These are phyloP conservation scores for Tetracladium maxilliforme DNA, from an alignment of 2,329 filamentous ascomycete species.

Conservation along the genomic window DNA sequence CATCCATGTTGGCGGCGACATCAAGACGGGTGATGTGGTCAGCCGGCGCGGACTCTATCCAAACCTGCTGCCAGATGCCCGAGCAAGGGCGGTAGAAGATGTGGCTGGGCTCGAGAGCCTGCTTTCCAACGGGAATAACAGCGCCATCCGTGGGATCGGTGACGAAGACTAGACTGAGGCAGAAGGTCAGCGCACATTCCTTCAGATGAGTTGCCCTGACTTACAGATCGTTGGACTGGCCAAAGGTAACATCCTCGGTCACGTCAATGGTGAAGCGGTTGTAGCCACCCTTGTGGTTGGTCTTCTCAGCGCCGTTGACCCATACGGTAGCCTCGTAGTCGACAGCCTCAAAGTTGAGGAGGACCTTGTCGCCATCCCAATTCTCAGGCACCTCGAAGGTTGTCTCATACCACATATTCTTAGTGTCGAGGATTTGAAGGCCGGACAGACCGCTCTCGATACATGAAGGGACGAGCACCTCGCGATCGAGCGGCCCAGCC, in stretches of 20 bases:
- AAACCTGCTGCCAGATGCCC: slow-evolving; percentile 63
- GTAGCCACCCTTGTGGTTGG: slow-evolving; percentile 44
- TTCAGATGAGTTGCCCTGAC: neutral
- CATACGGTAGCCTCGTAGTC: slow-evolving; percentile 38
- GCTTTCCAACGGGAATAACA: slow-evolving; percentile 53
- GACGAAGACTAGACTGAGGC: slow-evolving; percentile 46
- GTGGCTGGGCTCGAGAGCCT: slow-evolving; percentile 36
- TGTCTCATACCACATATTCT: slow-evolving; percentile 31
- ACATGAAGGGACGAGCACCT: slow-evolving; percentile 36
- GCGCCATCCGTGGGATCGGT: slow-evolving; percentile 50
- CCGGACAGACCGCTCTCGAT: slow-evolving; percentile 37
- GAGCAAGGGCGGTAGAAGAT: slow-evolving; percentile 63
- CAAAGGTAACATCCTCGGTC: slow-evolving; percentile 30
- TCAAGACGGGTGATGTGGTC: slow-evolving; percentile 44
- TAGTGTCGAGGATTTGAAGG: slow-evolving; percentile 20
- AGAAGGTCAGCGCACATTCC: neutral
- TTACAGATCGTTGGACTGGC: too few relatives aligned
- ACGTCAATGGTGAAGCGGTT: slow-evolving; percentile 45
- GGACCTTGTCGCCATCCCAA: slow-evolving; percentile 23
- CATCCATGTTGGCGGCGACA: slow-evolving; percentile 39
- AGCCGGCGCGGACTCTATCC: slow-evolving; percentile 47
- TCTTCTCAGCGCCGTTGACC: slow-evolving; percentile 36
- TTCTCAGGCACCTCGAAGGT: slow-evolving; percentile 26
- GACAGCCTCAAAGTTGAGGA: slow-evolving; percentile 33
- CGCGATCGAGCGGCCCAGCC: slow-evolving; percentile 20